Evolutionary conservation across 331 rosid genomes (phyloP).

Genomic region (Cydonia oblonga): DNA sequence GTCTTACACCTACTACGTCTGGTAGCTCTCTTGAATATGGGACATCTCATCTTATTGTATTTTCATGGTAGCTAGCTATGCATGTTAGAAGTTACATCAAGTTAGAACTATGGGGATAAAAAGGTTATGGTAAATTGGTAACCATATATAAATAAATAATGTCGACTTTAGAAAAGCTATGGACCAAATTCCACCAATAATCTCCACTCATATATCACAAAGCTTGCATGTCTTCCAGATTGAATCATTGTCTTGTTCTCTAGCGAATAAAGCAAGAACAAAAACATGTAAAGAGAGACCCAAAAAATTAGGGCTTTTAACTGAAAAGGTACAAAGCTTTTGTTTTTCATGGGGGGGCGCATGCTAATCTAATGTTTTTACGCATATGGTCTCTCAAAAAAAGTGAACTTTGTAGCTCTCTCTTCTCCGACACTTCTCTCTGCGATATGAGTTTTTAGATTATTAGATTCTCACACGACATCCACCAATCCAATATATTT

Average conservation of each 20-base stretch:
- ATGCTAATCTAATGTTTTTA: not conserved
- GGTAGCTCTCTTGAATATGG: no score
- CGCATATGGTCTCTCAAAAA: not conserved
- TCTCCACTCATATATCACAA: not conserved
- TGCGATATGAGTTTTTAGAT: constrained; percentile 5
- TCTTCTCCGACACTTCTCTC: not conserved
- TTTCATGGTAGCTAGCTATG: no score
- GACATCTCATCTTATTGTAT: no score
- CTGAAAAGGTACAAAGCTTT: constrained; percentile 5
- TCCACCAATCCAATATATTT: not conserved
- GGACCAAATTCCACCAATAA: not conserved
- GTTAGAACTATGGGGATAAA: no score
- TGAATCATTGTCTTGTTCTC: not conserved
- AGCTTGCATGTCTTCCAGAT: not conserved
- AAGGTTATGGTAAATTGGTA: no score
- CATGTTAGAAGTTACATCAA: no score
- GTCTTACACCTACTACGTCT: no score
- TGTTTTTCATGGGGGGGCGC: not conserved
- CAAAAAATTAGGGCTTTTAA: no score
- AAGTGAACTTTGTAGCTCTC: not conserved
- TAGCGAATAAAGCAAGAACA: constrained; percentile 1
- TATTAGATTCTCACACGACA: constrained; percentile 22
- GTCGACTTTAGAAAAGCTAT: not conserved
- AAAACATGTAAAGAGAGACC: not conserved
- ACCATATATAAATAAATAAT: no score